Percentiles rank a stretch among this genome's conserved stretches.
phyloP scores from a whole-genome alignment of 805 yeast genomes.

The Candida ascalaphidarum region DNA sequence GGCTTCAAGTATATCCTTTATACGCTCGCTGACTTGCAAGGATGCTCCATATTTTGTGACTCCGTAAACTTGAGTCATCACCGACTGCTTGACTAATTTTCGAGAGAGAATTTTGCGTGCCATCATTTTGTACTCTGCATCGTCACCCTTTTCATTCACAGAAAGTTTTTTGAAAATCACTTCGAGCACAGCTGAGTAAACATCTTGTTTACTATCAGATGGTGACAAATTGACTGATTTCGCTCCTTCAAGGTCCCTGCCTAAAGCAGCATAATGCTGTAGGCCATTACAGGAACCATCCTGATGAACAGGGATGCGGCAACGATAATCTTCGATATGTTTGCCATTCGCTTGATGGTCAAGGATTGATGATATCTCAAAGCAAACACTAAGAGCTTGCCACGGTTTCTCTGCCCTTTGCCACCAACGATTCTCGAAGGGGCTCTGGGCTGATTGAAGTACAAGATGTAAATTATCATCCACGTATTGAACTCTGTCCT shows the following conservation, averaged over 20 bases:
- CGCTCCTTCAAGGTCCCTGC: constrained; percentile 28
- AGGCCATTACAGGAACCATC: constrained; percentile 40
- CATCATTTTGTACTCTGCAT: constrained; percentile 6
- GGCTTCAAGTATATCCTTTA: constrained; percentile 9
- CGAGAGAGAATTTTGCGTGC: constrained; percentile 14
- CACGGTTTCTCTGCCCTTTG: constrained; percentile 28
- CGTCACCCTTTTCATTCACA: constrained; percentile 2
- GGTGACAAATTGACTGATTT: constrained; percentile 29
- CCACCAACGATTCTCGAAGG: constrained; percentile 27
- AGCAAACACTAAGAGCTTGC: constrained; percentile 27
- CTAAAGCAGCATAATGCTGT: constrained; percentile 38
- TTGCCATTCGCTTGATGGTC: constrained; percentile 9
- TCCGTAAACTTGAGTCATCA: constrained; percentile 39
- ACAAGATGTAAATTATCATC: constrained; percentile 13
- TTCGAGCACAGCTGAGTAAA: constrained; percentile 23
- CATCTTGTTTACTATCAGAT: constrained; percentile 16
- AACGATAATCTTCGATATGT: constrained; percentile 10
- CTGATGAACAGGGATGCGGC: constrained; percentile 30
- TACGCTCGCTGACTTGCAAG: constrained; percentile 18
- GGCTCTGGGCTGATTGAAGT: constrained; percentile 17
- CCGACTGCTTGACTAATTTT: constrained; percentile 31
- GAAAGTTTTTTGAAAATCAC: constrained; percentile 10
- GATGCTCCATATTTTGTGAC: constrained; percentile 31
- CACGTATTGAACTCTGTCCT: constrained; percentile 18
- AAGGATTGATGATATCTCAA: constrained; percentile 17